Base-by-base conservation (phyloP, 2,329 filamentous ascomycete species). In the Xylariaceae sp. region DNA sequence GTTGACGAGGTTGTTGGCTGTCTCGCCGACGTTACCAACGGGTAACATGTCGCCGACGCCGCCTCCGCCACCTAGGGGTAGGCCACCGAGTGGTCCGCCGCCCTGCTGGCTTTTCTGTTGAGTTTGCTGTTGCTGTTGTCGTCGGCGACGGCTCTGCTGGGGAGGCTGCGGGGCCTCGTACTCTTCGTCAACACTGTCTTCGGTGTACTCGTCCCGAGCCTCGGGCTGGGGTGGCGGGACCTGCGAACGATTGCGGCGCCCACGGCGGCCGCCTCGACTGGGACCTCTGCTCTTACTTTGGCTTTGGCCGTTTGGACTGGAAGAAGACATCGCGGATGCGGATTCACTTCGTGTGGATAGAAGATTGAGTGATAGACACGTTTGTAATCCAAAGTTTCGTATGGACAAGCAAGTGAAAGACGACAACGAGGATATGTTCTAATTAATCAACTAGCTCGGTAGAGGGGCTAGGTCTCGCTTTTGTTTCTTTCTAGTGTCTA, bases 21-120 rank as follows among this genome's bases (percentile, higher is more conserved):
- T 69, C 55, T 69, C 51, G 26, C 67, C 67, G 24, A 69, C 64
- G 24, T 68, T 61, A 32, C 59, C 61, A 7, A 68, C 60, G 18
- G 68, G 68, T 15, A 70, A 64, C 11, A 62, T 35, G 15, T 68
- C 63, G 40, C 61, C 57, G 4, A 55, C 59, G 27, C 64, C 65
- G 10, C 65, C 65, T 9, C 65, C 50, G 18, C 61, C 64, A 13
- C 61, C 66, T 3, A 67, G 58, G 6, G 65, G 65, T 18, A 62
- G 33, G 8, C 63, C 64, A 2, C 59, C 61, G 3, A 63, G 55
- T 2, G 57, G 59, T 15, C 60, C 59, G 11, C 62, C 63, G 2
- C 64, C 58, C 5, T 47, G 40, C 23, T 52, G 54, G 21, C 44
- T 41, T 15, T 59, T 55, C 23, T 64, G 61, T 33, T 66, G 61